Evolutionary conservation across 345 rosid genomes (phyloP), one percentile per base, ranked within the genome.

Genomic region (Arabidopsis arenosa): DNA sequence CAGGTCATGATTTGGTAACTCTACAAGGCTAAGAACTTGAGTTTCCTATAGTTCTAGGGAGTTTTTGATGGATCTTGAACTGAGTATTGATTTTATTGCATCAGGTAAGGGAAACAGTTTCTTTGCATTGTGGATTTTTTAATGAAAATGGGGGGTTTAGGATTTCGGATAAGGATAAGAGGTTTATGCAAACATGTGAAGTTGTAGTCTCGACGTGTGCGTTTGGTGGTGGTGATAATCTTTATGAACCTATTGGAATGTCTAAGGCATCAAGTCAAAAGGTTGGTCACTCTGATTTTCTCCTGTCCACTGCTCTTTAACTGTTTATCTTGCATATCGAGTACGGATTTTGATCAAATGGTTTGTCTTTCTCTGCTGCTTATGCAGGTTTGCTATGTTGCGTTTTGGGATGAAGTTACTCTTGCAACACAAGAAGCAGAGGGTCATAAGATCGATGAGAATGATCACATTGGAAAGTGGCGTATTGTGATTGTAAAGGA

Each of bases 161-260:
- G 77, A 83, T 90, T 65, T 81, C 84, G 28, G 92, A 86, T 28
- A 84, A 83, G 81, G 97, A 92, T 77, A 87, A 80, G 72, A 80
- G 44, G 68, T 94, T 84, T 83, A 82, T 92, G 96, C 39, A 70
- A 73, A 83, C 64, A 49, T 90, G 96, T 79, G 65, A 80, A 79
- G 83, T 75, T 44, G 97, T 85, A 9, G 96, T 94, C 58, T 88
- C 97, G 66, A 94, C 97, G 33, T 94, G 96, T 86, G 89, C 97
- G 4, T 94, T 94, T 82, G 98, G 98, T 53, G 98, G 98, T 71
- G 98, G 98, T 49, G 98, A 94, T 84, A 86, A 89, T 75, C 98
- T 94, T 77, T 89, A 92, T 79, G 87, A 92, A 67, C 98, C 98
- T 64, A 94, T 94, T 77, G 97, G 95, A 79, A 90, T 90, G 92